Percentiles rank a stretch among this genome's conserved stretches.
These are phyloP conservation scores for Penicillium decumbens DNA, from an alignment of 2,329 filamentous ascomycete genomes.

Conservation along the genomic window DNA sequence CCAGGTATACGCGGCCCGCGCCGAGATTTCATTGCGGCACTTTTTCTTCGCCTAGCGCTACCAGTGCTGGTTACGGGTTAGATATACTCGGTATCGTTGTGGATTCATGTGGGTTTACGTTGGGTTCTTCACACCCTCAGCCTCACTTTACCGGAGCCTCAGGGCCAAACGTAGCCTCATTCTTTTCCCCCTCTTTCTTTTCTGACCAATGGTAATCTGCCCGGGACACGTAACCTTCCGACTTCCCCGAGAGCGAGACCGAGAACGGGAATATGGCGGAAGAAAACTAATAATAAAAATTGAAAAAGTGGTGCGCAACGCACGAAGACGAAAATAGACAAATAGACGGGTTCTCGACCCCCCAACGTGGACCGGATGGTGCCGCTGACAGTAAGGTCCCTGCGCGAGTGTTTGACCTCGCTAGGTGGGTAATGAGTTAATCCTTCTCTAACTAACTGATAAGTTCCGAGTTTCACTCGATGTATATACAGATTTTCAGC, in stretches of 20 bases:
- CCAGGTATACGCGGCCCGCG: constrained; percentile 11
- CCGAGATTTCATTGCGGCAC: constrained; percentile 11
- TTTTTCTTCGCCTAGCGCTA: not conserved
- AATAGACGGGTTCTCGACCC: not conserved
- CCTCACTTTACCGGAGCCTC: constrained; percentile 20
- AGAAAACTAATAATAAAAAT: no score
- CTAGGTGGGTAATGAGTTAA: no score
- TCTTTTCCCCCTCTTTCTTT: constrained; percentile 7
- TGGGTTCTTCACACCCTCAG: constrained; percentile 8
- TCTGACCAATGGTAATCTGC: not conserved
- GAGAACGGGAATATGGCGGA: not conserved
- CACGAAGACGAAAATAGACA: not conserved
- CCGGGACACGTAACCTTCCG: not conserved
- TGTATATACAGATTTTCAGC: no score
- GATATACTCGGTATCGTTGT: not conserved
- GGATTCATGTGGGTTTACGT: not conserved
- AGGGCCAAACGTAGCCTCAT: constrained; percentile 17
- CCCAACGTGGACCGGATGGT: not conserved
- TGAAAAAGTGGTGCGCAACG: not conserved
- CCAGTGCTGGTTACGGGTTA: not conserved
- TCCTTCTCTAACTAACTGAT: no score
- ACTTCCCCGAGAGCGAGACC: not conserved
- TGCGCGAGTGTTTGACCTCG: no score
- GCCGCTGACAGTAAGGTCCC: not conserved
- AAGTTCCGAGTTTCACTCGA: no score